Evolutionary conservation across 352 stramenopile genomes (phyloP).

Genomic region (Blastocystis sp.): DNA sequence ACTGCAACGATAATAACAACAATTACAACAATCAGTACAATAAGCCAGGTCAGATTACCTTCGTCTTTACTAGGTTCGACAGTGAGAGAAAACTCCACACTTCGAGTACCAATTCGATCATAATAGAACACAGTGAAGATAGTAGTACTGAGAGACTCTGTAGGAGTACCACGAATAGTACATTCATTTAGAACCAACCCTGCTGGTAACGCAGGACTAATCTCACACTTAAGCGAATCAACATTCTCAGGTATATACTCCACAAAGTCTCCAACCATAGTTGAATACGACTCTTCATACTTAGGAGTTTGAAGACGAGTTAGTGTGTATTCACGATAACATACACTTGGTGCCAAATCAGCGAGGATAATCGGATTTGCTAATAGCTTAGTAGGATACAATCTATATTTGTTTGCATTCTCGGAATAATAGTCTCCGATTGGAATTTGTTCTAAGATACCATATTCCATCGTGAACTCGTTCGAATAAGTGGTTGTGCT

Average conservation of each 20-base stretch:
- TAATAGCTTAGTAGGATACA: not conserved
- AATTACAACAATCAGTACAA: too few relatives aligned
- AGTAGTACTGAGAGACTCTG: too few relatives aligned
- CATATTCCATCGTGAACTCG: not conserved
- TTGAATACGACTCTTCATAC: not conserved
- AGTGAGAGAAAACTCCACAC: too few relatives aligned
- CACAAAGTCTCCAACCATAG: not conserved
- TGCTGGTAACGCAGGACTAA: not conserved
- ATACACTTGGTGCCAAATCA: constrained; percentile 1
- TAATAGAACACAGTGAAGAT: too few relatives aligned
- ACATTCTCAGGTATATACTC: not conserved
- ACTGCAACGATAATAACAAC: too few relatives aligned
- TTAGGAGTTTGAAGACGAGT: not conserved
- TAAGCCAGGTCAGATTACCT: too few relatives aligned
- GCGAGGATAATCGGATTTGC: not conserved
- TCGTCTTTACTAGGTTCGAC: too few relatives aligned
- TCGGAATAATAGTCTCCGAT: not conserved
- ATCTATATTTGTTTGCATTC: not conserved
- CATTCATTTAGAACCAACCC: not conserved
- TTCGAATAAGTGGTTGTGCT: not conserved
- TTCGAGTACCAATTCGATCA: too few relatives aligned
- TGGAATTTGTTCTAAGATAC: not conserved
- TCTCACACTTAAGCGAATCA: not conserved
- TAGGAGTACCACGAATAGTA: not conserved
- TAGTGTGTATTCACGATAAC: not conserved